Conservation (phyloP, 306 rosid genomes). For the Trifolium pratense region DNA sequence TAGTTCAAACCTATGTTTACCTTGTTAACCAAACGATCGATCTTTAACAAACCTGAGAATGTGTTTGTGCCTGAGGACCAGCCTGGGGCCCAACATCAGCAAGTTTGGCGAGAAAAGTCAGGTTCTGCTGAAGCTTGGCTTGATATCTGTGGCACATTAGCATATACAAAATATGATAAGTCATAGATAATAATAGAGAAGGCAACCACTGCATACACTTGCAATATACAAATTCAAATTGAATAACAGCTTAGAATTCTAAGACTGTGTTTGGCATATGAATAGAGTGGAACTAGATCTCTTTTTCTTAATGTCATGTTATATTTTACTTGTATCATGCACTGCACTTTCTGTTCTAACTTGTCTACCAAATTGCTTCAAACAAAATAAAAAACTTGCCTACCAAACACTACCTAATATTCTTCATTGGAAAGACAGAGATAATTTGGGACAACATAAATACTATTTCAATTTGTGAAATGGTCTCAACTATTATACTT, state of each 20-base stretch:
- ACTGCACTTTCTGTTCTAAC: neutral
- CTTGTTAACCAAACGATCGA: neutral
- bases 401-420: neutral
- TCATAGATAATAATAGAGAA: neutral
- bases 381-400: neutral
- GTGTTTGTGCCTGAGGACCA: conserved; percentile 38
- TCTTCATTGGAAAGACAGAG: conserved; percentile 11
- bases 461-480: neutral
- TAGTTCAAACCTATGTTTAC: neutral
- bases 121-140: conserved; percentile 64
- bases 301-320: neutral
- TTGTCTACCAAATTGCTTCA: neutral
- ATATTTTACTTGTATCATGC: neutral
- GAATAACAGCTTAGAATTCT: neutral
- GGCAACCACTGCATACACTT: conserved; percentile 5
- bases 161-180: conserved; percentile 4
- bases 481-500: conserved; percentile 10
- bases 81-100: conserved; percentile 49
- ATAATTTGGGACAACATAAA: conserved; percentile 9
- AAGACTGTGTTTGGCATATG: conserved; percentile 10
- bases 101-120: conserved; percentile 53
- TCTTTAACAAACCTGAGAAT: conserved; percentile 51
- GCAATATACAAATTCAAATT: conserved; percentile 25
- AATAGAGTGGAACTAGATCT: neutral
- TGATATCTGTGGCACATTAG: conserved; percentile 45